Evolutionary conservation across 441 rosid genomes (phyloP), one percentile per base, ranked within the genome.

Genomic region (Theobroma grandiflorum): DNA sequence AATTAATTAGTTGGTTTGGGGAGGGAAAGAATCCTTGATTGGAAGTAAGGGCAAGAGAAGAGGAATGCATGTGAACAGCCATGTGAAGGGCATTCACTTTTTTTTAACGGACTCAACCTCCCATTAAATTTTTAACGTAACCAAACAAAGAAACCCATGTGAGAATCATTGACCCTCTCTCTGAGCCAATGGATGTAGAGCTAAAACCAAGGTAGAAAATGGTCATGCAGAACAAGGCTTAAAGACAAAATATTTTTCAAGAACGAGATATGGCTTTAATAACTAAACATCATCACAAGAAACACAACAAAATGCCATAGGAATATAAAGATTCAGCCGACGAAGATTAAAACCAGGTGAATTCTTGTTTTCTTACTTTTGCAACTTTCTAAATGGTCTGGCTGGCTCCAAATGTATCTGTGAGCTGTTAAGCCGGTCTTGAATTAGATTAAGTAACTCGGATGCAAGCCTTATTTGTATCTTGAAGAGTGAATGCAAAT

Each of bases 41-140:
- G 68, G 15, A 59, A n/a, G 12, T 37, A 72, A 75, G 26, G 81
- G 45, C 42, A 62, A 77, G 63, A 8, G 50, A 62, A 77, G 63
- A 8, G 50, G 50, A 45, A 69, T 71, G 87, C 94, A 89, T 86
- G 93, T 88, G 89, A 82, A 81, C 50, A 77, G 80, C 84, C 95
- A 88, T 90, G 93, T 88, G 91, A 81, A 67, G 89, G 15, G 74
- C 89, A 84, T 85, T 85, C 66, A 85, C 72, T 20, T 78, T 49
- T 47, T 76, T 62, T 52, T 59, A 69, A 79, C 82, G 65, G 84
- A 79, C 87, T 78, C 86, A 75, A 75, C 87, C 80, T 74, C 84
- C 64, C 84, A 33, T 84, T 62, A 59, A 12, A 45, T 45, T 57
- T 71, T 45, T 50, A 67, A 76, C 82, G 53, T 35, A 55, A 64